A percentile compares a stretch with the other conserved stretches of the same genome.
These are phyloP conservation scores for Mycena indigotica DNA, from an alignment of 768 basidiomycete genomes.

Conservation along the genomic window DNA sequence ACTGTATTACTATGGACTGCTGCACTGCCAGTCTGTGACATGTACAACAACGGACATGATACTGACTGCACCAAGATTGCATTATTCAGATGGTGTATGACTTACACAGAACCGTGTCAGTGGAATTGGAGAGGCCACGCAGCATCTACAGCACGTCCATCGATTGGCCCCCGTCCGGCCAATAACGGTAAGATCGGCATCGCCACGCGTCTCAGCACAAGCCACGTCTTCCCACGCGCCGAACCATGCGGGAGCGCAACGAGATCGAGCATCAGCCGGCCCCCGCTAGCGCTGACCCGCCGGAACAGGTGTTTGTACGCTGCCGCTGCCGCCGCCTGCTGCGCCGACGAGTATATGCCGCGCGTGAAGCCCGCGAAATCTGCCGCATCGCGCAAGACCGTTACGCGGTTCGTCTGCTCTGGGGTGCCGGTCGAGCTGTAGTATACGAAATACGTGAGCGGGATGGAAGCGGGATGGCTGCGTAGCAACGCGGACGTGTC, in stretches of 20 bases:
- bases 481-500: neutral
- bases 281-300: neutral
- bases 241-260: neutral
- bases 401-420: neutral
- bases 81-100: too few relatives aligned
- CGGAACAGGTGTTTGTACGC: neutral
- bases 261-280: neutral
- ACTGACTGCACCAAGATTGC: too few relatives aligned
- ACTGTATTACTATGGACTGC: too few relatives aligned
- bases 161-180: too few relatives aligned
- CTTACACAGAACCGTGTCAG: too few relatives aligned
- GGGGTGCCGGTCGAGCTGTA: neutral
- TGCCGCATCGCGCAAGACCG: neutral
- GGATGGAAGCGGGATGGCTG: neutral
- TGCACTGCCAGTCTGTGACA: too few relatives aligned
- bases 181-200: neutral
- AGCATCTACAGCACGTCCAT: too few relatives aligned
- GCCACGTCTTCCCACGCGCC: neutral
- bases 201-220: neutral
- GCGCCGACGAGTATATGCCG: neutral
- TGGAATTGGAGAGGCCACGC: too few relatives aligned
- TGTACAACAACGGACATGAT: too few relatives aligned
- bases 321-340: neutral
- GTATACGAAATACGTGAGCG: neutral
- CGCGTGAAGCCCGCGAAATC: neutral